phyloP scores from a whole-genome alignment of 2,329 filamentous ascomycete species.

The Fusarium poae region DNA sequence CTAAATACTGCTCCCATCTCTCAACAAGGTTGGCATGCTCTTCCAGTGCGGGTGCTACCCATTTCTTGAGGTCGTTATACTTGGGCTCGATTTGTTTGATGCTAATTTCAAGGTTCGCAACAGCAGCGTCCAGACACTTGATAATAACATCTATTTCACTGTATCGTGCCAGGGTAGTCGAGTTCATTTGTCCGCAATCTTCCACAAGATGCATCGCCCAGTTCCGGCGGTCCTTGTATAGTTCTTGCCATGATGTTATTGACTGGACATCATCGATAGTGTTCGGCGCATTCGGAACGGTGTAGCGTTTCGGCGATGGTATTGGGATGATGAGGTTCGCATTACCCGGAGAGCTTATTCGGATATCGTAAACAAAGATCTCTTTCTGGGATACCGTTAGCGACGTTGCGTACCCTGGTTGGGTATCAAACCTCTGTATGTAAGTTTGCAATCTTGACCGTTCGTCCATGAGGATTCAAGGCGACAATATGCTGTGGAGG shows the following conservation, averaged over 20 bases:
- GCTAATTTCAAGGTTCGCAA: conserved; percentile 85
- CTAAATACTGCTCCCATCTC: conserved; percentile 77
- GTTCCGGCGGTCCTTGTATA: conserved; percentile 82
- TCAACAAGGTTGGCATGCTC: conserved; percentile 75
- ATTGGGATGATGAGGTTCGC: conserved; percentile 62
- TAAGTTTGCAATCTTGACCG: conserved; percentile 83
- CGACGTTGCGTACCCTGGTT: conserved; percentile 8
- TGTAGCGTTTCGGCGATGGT: conserved; percentile 67
- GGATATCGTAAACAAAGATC: conserved; percentile 92
- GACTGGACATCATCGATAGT: conserved; percentile 83
- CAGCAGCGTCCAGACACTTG: conserved; percentile 84
- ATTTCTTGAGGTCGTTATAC: conserved; percentile 76
- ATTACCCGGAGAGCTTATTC: conserved; percentile 69
- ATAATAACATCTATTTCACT: conserved; percentile 81
- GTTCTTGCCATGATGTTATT: conserved; percentile 86
- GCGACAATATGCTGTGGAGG: conserved; percentile 84
- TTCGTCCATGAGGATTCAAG: conserved; percentile 86
- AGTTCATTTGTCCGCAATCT: conserved; percentile 75
- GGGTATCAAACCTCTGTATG: conserved; percentile 74
- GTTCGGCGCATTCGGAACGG: conserved; percentile 79
- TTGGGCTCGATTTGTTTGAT: conserved; percentile 79
- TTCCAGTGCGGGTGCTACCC: conserved; percentile 75
- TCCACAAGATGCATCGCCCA: conserved; percentile 82
- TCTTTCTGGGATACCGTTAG: conserved; percentile 71
- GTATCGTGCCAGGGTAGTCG: conserved; percentile 73